Evolutionary conservation across 2,329 filamentous ascomycete genomes (phyloP), one percentile per base, ranked within the genome.

Genomic region (Diatrype stigma): DNA sequence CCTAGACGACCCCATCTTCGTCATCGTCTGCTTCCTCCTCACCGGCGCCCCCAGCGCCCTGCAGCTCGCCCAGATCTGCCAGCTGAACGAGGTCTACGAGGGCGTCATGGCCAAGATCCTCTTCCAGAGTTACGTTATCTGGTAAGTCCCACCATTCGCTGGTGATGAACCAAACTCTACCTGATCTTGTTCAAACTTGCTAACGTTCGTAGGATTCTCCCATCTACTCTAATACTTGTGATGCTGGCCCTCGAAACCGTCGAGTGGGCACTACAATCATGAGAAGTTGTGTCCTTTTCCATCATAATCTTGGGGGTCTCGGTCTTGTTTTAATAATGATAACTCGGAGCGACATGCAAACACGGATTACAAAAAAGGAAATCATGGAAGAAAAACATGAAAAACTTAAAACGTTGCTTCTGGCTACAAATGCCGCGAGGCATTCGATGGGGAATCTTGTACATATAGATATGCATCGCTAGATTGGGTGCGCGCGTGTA

Each of bases 61-160:
- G 57, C 94, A 99, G 72, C 75, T 99, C 64, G 93, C 94, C 6
- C 94, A 99, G 73, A 99, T 99, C 54, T 99, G 94, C 73, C 94
- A 97, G 78, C 89, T 97, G 73, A 99, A 99, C 71, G 87, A 87
- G 56, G 94, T 99, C 10, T 99, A 90, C 69, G 93, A 97, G 76
- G 84, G 87, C 17, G 90, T 94, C 46, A 97, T 99, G 92, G 89
- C 89, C 55, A 89, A 84, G 68, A 80, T 99, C 51, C 73, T 97
- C 47, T 96, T 97, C 76, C 93, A 96, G 75, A 96, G 93, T 73
- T 96, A 96, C 66, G 90, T 99, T 53, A 86, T 96, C 56, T 96
- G 91, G 90, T 90, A 75, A 72, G 85, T 77, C 48, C n/a, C n/a
- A n/a, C n/a, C n/a, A n/a, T n/a, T n/a, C n/a, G n/a, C n/a, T n/a